phyloP scores from a whole-genome alignment of 2,329 filamentous ascomycete species.

The Thielaviopsis cerberus region DNA sequence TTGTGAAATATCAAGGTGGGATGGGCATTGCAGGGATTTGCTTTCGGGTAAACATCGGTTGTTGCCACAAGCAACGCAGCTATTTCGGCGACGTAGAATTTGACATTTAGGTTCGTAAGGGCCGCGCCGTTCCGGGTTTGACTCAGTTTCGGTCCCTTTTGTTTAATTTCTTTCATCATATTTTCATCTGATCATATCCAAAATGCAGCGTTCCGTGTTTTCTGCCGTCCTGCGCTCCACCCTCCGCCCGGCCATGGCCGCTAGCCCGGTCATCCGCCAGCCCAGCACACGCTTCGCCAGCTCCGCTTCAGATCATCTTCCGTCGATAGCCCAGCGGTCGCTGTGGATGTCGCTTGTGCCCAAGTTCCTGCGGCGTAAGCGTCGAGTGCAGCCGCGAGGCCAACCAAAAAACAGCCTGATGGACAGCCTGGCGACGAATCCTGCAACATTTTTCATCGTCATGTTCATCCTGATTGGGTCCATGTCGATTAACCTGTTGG shows the following conservation, averaged over 20 bases:
- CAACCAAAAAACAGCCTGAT: conserved; percentile 15
- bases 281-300: not conserved
- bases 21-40: not conserved
- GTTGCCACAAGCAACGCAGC: conserved; percentile 22
- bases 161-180: not conserved
- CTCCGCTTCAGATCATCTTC: conserved; percentile 22
- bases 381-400: not conserved
- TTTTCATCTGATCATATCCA: not conserved
- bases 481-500: conserved; percentile 85
- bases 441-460: conserved; percentile 63
- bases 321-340: conserved; percentile 34
- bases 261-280: not conserved
- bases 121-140: not conserved
- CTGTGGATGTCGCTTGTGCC: conserved; percentile 57
- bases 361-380: conserved; percentile 34
- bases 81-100: not conserved
- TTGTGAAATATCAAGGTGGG: not conserved
- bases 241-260: not conserved
- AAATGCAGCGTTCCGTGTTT: not conserved
- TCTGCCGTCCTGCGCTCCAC: not conserved
- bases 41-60: conserved; percentile 18
- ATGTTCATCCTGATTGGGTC: conserved; percentile 81
- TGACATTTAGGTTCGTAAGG: not conserved
- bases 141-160: not conserved
- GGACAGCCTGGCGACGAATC: conserved; percentile 31